These are phyloP conservation scores for Lojkania enalia DNA, from an alignment of 2,329 filamentous ascomycete genomes.

Conservation along the genomic window DNA sequence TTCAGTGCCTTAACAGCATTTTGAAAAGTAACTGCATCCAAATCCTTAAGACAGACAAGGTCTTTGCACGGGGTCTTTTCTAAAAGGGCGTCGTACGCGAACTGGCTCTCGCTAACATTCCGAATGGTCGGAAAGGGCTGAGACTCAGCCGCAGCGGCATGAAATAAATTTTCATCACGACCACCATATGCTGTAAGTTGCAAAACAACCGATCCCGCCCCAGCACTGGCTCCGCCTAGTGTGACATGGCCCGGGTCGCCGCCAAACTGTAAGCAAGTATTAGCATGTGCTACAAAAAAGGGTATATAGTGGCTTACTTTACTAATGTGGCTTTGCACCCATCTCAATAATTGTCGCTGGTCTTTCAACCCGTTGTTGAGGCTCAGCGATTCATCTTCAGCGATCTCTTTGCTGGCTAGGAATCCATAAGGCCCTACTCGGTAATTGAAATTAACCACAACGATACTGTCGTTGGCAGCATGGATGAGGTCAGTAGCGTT, in stretches of 20 bases:
- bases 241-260: conserved; percentile 46
- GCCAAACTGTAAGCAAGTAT: conserved; percentile 33
- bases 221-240: conserved; percentile 45
- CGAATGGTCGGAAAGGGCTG: conserved; percentile 46
- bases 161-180: conserved; percentile 41
- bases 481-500: conserved; percentile 39
- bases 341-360: conserved; percentile 41
- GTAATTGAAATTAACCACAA: conserved; percentile 48
- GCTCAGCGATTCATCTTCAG: conserved; percentile 30
- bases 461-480: conserved; percentile 35
- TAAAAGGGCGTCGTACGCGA: conserved; percentile 46
- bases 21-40: conserved; percentile 45
- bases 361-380: conserved; percentile 46
- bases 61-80: conserved; percentile 41
- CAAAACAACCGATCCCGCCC: conserved; percentile 44
- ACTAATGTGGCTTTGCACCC: conserved; percentile 42
- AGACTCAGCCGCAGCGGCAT: conserved; percentile 39
- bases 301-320: conserved; percentile 21
- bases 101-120: conserved; percentile 45
- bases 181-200: conserved; percentile 45
- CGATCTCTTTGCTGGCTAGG: conserved; percentile 37
- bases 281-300: not conserved
- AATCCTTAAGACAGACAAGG: conserved; percentile 44
- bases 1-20: conserved; percentile 39
- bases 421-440: conserved; percentile 47